phyloP scores from a whole-genome alignment of 805 yeast species.

The Saccharomycopsis sp. region DNA sequence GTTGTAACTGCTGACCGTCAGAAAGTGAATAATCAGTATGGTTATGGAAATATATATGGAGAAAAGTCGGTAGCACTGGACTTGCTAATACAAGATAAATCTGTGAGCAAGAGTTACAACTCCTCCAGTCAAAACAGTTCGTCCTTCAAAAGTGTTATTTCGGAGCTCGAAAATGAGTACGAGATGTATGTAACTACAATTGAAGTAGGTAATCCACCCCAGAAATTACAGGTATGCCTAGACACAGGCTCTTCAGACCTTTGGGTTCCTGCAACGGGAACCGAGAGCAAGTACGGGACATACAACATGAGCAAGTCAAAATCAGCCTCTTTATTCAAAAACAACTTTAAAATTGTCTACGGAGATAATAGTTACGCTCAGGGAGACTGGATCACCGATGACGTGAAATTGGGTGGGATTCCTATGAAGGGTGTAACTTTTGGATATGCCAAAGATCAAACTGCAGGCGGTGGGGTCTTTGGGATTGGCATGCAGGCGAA shows the following conservation, averaged over 20 bases:
- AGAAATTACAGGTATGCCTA: slow-evolving; percentile 82
- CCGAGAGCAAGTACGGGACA: not conserved
- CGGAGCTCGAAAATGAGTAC: slow-evolving; percentile 12
- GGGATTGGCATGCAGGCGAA: slow-evolving; percentile 61
- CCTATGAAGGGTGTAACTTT: slow-evolving; percentile 48
- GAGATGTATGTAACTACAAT: slow-evolving; percentile 75
- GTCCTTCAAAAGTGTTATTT: not conserved
- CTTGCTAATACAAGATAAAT: not conserved
- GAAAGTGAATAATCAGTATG: not conserved
- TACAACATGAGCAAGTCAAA: not conserved
- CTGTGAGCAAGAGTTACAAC: not conserved
- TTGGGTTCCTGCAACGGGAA: slow-evolving; percentile 70
- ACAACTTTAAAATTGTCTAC: slow-evolving; percentile 35
- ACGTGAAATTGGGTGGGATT: slow-evolving; percentile 44
- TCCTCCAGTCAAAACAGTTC: not conserved
- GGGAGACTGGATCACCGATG: slow-evolving; percentile 61
- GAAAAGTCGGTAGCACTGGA: not conserved
- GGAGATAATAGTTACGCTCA: slow-evolving; percentile 42
- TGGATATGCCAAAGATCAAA: slow-evolving; percentile 64
- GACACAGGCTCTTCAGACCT: slow-evolving; percentile 96
- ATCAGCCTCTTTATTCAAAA: slow-evolving; percentile 3
- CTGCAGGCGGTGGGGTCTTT: slow-evolving; percentile 58
- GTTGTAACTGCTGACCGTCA: not conserved
- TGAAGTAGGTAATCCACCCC: slow-evolving; percentile 86
- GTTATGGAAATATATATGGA: not conserved